phyloP scores from a whole-genome alignment of 2,329 filamentous ascomycete genomes.

The Claviceps sp. region DNA sequence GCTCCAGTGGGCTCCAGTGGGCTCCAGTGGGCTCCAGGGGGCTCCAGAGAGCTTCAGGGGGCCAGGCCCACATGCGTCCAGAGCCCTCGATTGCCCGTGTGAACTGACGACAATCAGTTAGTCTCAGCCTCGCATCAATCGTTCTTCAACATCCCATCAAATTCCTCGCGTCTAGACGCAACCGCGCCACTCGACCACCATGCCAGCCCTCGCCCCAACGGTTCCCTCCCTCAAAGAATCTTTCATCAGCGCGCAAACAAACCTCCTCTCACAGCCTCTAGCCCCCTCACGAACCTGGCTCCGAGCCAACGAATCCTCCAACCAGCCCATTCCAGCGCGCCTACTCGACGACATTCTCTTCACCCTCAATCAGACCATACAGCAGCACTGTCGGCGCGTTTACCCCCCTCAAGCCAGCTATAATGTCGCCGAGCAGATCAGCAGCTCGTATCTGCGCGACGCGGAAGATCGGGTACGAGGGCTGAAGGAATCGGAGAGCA shows the following conservation, averaged over 20 bases:
- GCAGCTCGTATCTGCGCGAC: constrained; percentile 44
- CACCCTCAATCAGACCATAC: constrained; percentile 46
- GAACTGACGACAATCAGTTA: no score
- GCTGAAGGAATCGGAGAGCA: constrained; percentile 22
- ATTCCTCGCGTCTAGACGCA: no score
- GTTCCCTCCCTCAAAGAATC: constrained; percentile 48
- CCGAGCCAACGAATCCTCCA: constrained; percentile 29
- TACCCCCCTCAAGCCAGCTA: constrained; percentile 57
- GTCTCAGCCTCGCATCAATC: no score
- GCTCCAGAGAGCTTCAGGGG: no score
- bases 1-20: no score
- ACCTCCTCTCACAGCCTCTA: constrained; percentile 46
- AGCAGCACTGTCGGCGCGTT: constrained; percentile 50
- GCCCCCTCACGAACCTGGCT: constrained; percentile 41
- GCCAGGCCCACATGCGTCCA: no score
- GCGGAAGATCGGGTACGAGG: constrained; percentile 25
- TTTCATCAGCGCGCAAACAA: constrained; percentile 51
- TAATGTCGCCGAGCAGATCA: constrained; percentile 61
- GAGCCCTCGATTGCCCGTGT: no score
- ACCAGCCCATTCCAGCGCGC: constrained; percentile 29
- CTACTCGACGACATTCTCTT: constrained; percentile 43
- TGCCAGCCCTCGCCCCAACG: constrained; percentile 27
- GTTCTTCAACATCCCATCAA: no score
- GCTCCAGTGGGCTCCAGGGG: no score
- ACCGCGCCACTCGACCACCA: not conserved